Conservation (phyloP, 202 grass and related monocot species). For the Zoysia matrella region DNA sequence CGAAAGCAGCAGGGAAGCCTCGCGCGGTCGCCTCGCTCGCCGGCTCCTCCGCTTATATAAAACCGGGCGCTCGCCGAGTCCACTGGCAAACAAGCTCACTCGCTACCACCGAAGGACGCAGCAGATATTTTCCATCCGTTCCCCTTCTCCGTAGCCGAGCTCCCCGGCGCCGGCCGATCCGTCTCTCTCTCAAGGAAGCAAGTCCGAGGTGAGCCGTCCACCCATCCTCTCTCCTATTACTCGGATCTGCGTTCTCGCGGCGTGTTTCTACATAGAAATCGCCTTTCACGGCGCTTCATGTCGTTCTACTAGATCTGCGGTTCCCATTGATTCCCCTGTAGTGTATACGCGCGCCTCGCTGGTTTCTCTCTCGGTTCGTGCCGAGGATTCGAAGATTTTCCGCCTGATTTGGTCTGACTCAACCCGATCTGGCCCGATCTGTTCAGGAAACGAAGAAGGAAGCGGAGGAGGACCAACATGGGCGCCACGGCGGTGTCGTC, state of each 20-base stretch:
- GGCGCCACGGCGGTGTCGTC: conserved; percentile 51
- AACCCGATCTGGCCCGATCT: not conserved
- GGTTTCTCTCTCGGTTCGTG: not conserved
- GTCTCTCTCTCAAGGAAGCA: not conserved
- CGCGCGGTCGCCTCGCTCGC: not conserved
- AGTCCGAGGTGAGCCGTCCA: conserved; percentile 32
- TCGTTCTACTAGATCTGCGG: conserved; percentile 21
- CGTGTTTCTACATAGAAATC: not conserved
- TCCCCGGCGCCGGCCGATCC: not conserved
- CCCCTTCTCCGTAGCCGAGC: not conserved
- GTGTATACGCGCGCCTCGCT: not conserved
- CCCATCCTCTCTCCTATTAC: not conserved
- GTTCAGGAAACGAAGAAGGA: not conserved
- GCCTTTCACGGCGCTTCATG: not conserved
- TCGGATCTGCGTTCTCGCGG: not conserved
- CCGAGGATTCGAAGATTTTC: not conserved
- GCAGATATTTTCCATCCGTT: not conserved
- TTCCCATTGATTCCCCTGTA: not conserved
- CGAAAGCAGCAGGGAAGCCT: conserved; percentile 23
- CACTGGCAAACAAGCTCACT: conserved; percentile 4
- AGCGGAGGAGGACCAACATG: conserved; percentile 9
- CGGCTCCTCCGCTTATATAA: not conserved
- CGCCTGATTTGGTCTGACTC: not conserved
- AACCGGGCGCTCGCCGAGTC: not conserved
- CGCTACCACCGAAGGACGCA: not conserved